Percentiles rank a stretch among this genome's conserved stretches.
phyloP scores from a whole-genome alignment of 2,329 filamentous ascomycete species.

The Trichoderma koningiopsis region DNA sequence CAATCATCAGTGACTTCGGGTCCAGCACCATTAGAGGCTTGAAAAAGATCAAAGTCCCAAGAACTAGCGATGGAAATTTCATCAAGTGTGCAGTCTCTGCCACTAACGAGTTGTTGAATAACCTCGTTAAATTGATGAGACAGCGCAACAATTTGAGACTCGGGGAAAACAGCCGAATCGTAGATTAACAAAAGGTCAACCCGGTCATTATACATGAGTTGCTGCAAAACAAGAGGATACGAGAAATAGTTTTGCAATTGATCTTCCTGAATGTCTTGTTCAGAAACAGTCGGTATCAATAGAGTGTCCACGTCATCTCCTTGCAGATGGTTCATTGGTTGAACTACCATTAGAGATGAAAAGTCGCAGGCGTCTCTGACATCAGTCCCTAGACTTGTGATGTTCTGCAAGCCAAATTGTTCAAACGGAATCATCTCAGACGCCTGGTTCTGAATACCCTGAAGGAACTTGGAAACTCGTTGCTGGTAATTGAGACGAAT shows the following conservation, averaged over 20 bases:
- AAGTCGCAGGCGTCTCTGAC: slow-evolving; percentile 22
- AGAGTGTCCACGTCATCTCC: slow-evolving; percentile 5
- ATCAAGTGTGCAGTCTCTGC: neutral
- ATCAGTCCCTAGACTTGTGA: slow-evolving; percentile 6
- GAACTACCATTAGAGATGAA: slow-evolving; percentile 14
- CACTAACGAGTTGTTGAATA: slow-evolving; percentile 12
- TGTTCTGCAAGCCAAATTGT: slow-evolving; percentile 23
- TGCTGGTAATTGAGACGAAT: slow-evolving; percentile 26
- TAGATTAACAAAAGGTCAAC: slow-evolving; percentile 19
- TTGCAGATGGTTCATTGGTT: slow-evolving; percentile 17
- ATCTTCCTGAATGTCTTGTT: neutral
- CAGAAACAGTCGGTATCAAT: neutral
- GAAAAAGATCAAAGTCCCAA: slow-evolving; percentile 19
- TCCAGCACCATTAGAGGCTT: slow-evolving; percentile 8
- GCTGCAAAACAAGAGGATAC: slow-evolving; percentile 23
- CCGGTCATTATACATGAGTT: neutral
- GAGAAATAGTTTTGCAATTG: slow-evolving; percentile 11
- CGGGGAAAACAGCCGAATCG: neutral
- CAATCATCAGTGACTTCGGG: slow-evolving; percentile 17
- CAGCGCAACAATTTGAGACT: slow-evolving; percentile 5
- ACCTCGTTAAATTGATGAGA: slow-evolving; percentile 22
- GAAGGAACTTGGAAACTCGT: slow-evolving; percentile 26
- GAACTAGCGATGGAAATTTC: slow-evolving; percentile 13
- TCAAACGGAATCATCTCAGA: slow-evolving; percentile 25
- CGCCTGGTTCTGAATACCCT: slow-evolving; percentile 28